Conservation (phyloP, 768 basidiomycete genomes). For the Agaricus subrufescens region DNA sequence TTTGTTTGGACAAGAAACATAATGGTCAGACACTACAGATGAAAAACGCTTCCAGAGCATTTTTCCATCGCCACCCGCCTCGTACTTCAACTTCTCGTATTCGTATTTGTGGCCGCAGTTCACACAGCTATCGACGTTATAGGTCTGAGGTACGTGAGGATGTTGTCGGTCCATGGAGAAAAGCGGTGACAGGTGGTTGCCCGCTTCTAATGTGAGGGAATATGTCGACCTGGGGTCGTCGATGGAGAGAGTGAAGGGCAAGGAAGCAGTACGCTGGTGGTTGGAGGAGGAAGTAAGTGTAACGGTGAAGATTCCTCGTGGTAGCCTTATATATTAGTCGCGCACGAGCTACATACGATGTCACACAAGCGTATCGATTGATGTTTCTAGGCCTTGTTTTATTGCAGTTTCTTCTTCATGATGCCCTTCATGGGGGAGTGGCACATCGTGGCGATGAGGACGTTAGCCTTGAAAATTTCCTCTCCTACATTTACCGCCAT, state of each 20-base stretch:
- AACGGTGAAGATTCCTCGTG: slow-evolving; percentile 8
- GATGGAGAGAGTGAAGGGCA: background rate
- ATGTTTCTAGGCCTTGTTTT: background rate
- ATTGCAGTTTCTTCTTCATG: background rate
- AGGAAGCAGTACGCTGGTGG: background rate
- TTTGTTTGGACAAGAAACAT: slow-evolving; percentile 2
- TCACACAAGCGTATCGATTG: slow-evolving; percentile 1
- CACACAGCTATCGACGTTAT: background rate
- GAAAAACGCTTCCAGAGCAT: slow-evolving; percentile 2
- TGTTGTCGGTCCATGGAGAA: background rate
- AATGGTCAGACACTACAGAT: slow-evolving; percentile 1
- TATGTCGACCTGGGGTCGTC: background rate
- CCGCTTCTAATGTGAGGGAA: background rate
- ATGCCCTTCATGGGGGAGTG: background rate
- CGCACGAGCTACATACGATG: background rate
- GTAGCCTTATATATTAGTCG: slow-evolving; percentile 2
- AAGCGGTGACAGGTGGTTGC: background rate
- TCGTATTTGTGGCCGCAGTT: slow-evolving; percentile 2
- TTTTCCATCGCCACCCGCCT: background rate
- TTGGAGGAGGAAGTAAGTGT: slow-evolving; percentile 7
- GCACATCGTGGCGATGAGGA: background rate
- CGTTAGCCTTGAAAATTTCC: too few relatives aligned
- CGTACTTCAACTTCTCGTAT: background rate
- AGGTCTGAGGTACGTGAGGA: background rate
- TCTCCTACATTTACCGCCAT: too few relatives aligned